phyloP scores from a whole-genome alignment of 108 stramenopile species.

The Aurantiochytrium sp. region DNA sequence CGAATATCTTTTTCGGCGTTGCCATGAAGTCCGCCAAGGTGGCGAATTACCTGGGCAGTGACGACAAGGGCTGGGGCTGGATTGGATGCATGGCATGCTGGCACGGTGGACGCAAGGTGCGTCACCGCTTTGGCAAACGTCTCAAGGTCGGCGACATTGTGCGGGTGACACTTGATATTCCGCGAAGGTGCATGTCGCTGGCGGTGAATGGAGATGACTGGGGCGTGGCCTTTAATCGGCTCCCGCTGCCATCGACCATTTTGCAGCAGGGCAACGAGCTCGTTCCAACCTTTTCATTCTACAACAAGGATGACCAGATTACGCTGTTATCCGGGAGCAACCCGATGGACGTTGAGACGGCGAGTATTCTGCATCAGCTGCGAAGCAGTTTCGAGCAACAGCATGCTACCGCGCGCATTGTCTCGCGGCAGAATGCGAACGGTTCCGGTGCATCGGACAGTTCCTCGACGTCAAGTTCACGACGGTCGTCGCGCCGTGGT shows the following conservation, averaged over 20 bases:
- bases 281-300: neutral
- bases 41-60: neutral
- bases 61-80: conserved; percentile 20
- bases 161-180: neutral
- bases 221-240: conserved; percentile 1
- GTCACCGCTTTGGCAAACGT: conserved; percentile 16
- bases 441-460: neutral
- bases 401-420: neutral
- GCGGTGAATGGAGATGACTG: neutral
- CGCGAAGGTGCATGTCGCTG: neutral
- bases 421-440: neutral
- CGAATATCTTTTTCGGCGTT: conserved; percentile 15
- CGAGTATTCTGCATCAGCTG: neutral
- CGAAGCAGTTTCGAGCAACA: conserved; percentile 15
- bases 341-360: neutral
- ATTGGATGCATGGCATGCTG: conserved; percentile 16
- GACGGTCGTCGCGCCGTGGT: neutral
- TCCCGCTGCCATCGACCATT: neutral
- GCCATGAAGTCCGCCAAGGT: neutral
- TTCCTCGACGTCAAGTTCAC: neutral
- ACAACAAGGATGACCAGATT: conserved; percentile 19
- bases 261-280: neutral
- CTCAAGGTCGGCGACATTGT: neutral
- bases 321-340: neutral
- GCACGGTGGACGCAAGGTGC: neutral